Percentiles rank a stretch among this genome's conserved stretches.
Evolutionary conservation across 2,329 filamentous ascomycete species (phyloP).

Genomic region (Mollisiaceae sp.): DNA sequence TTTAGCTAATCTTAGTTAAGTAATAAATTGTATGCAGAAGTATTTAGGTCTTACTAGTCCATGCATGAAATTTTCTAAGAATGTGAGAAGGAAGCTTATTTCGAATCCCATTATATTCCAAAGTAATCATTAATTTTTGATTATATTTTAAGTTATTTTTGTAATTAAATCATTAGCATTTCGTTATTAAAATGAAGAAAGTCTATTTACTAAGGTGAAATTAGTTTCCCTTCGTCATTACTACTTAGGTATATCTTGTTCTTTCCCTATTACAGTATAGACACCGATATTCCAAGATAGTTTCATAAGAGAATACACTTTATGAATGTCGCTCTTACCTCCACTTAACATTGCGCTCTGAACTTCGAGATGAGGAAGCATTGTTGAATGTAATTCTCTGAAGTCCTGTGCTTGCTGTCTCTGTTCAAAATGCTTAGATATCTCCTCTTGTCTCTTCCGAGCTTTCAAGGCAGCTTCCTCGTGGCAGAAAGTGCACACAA

Average conservation of each 20-base stretch:
- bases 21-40: too few species aligned
- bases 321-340: background rate
- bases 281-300: background rate
- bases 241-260: background rate
- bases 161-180: too few species aligned
- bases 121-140: too few species aligned
- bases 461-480: background rate
- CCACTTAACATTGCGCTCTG: background rate
- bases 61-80: too few species aligned
- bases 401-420: background rate
- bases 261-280: background rate
- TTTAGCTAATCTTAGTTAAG: too few species aligned
- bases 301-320: background rate
- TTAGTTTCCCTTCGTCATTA: too few species aligned
- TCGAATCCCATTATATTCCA: too few species aligned
- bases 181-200: too few species aligned
- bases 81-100: too few species aligned
- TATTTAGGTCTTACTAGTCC: too few species aligned
- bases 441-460: background rate
- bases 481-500: background rate
- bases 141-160: too few species aligned
- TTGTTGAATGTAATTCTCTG: background rate
- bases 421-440: background rate
- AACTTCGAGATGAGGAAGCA: background rate
- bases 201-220: too few species aligned